These are phyloP conservation scores for Penicillium sp. DNA, from an alignment of 2,329 filamentous ascomycete species.

Conservation along the genomic window DNA sequence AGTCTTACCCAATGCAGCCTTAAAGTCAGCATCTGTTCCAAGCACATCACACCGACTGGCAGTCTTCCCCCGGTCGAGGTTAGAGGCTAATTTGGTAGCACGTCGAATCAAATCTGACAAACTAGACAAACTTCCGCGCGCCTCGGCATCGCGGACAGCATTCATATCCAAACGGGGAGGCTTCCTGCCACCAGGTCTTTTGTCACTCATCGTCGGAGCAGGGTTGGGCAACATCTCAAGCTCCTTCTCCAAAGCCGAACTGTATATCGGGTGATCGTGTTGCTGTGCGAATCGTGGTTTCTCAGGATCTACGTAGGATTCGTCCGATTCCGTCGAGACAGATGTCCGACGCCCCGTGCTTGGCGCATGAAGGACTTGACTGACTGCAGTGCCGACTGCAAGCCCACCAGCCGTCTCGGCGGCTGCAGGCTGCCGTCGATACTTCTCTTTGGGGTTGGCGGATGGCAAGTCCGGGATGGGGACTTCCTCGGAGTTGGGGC, in stretches of 20 bases:
- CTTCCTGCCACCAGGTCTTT: constrained; percentile 42
- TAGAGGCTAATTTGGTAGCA: constrained; percentile 81
- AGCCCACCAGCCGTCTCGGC: constrained; percentile 3
- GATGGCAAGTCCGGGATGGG: constrained; percentile 21
- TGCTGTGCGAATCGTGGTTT: constrained; percentile 37
- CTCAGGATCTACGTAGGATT: constrained; percentile 35
- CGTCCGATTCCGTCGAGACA: constrained; percentile 27
- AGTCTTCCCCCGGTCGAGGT: constrained; percentile 80
- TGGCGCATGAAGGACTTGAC: constrained; percentile 8
- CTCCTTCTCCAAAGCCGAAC: constrained; percentile 31
- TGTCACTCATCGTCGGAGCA: constrained; percentile 46
- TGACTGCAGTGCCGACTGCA: constrained; percentile 7
- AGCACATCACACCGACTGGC: constrained; percentile 60
- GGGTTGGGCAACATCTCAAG: constrained; percentile 31
- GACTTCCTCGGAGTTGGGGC: constrained; percentile 26
- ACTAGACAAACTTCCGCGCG: constrained; percentile 87
- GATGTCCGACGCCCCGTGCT: constrained; percentile 18
- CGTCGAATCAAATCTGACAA: constrained; percentile 87
- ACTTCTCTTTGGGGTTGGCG: constrained; percentile 9
- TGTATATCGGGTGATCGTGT: constrained; percentile 18
- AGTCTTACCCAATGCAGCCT: constrained; percentile 32
- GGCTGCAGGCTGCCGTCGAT: constrained; percentile 2
- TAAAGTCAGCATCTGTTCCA: constrained; percentile 37
- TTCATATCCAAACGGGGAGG: constrained; percentile 82
- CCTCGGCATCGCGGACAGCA: constrained; percentile 77